Evolutionary conservation across 2,329 filamentous ascomycete genomes (phyloP).

Genomic region (Tolypocladium album): DNA sequence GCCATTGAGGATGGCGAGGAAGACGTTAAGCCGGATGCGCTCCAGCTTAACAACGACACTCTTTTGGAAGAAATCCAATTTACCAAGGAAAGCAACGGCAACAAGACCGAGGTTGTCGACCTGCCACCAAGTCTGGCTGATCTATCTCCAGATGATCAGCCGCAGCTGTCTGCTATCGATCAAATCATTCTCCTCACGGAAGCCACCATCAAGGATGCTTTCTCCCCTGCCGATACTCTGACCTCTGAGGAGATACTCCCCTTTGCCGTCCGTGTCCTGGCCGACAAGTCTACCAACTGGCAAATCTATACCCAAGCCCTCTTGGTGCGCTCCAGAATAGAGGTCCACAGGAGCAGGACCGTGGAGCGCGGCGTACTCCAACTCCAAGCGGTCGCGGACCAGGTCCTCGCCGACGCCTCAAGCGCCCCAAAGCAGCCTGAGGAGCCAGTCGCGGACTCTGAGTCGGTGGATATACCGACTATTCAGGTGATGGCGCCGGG

Average conservation of each 20-base stretch:
- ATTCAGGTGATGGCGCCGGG: conserved; percentile 34
- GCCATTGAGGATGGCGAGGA: conserved; percentile 11
- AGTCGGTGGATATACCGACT: conserved; percentile 26
- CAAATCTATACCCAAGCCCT: conserved; percentile 94
- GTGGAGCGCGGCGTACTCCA: conserved; percentile 84
- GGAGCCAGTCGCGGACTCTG: conserved; percentile 11
- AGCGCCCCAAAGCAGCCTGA: conserved; percentile 19
- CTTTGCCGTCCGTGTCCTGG: conserved; percentile 78
- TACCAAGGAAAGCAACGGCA: conserved; percentile 37
- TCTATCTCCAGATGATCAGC: conserved; percentile 70
- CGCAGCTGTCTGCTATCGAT: conserved; percentile 70
- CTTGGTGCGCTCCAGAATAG: conserved; percentile 79
- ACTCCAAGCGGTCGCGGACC: conserved; percentile 89
- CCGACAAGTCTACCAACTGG: conserved; percentile 90
- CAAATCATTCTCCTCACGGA: conserved; percentile 86
- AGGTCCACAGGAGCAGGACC: conserved; percentile 77
- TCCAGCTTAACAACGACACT: conserved; percentile 86
- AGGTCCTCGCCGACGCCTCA: conserved; percentile 77
- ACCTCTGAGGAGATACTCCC: conserved; percentile 91
- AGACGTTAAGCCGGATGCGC: conserved; percentile 46
- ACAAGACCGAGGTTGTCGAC: conserved; percentile 21
- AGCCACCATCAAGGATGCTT: conserved; percentile 78
- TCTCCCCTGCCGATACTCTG: conserved; percentile 69
- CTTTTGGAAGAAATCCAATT: conserved; percentile 83
- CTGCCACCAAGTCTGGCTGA: conserved; percentile 52